Conservation (phyloP, 2,329 filamentous ascomycete genomes). For the Calonectria ilicicola region DNA sequence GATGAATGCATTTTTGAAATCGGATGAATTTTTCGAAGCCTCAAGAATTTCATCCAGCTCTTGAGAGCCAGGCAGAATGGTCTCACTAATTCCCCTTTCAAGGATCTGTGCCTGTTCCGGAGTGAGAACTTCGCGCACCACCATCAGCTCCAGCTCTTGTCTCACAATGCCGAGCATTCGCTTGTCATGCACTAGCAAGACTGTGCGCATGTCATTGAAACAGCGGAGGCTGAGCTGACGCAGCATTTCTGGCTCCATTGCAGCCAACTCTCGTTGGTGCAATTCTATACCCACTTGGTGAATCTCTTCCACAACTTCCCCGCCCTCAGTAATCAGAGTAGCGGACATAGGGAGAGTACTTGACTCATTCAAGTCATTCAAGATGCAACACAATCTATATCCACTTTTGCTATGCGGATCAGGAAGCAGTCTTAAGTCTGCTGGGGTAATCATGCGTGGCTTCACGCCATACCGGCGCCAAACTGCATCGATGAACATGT, state of each 20-base stretch:
- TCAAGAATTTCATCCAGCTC: constrained; percentile 39
- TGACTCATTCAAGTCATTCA: constrained; percentile 1
- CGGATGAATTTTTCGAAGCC: constrained; percentile 16
- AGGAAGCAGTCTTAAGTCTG: constrained; percentile 48
- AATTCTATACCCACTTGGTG: constrained; percentile 54
- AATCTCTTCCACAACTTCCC: constrained; percentile 48
- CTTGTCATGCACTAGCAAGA: constrained; percentile 56
- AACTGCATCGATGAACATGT: constrained; percentile 50
- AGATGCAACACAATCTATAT: constrained; percentile 46
- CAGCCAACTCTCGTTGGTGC: constrained; percentile 51
- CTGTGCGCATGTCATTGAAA: constrained; percentile 55
- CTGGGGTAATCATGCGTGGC: constrained; percentile 49
- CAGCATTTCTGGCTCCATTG: constrained; percentile 46
- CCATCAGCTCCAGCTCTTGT: constrained; percentile 47
- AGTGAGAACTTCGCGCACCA: constrained; percentile 42
- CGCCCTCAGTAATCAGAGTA: constrained; percentile 28
- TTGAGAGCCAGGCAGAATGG: constrained; percentile 46
- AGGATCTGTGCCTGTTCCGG: constrained; percentile 41
- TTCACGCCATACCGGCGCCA: constrained; percentile 42
- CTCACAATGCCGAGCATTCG: constrained; percentile 54
- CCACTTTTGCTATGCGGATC: constrained; percentile 37
- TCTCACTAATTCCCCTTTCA: constrained; percentile 47
- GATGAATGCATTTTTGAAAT: constrained; percentile 44
- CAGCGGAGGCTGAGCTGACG: constrained; percentile 51
- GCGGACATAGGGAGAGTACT: neutral